Evolutionary conservation across 2,329 filamentous ascomycete genomes (phyloP).

Genomic region (Orbilia oligospora): DNA sequence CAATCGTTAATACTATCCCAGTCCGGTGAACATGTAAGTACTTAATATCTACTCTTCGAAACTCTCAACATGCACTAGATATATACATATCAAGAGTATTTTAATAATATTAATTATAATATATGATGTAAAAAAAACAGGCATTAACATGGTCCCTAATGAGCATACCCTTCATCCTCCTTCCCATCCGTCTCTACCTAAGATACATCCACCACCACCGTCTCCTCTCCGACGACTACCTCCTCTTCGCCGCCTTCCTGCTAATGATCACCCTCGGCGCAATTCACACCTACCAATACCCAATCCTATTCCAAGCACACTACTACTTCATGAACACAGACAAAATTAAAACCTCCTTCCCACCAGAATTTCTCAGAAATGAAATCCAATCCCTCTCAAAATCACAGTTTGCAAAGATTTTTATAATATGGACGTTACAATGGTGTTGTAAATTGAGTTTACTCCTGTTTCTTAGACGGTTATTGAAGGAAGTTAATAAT

Average conservation of each 20-base stretch:
- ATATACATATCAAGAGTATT: too few species aligned
- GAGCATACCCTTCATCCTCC: slow-evolving; percentile 36
- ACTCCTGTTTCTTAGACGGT: slow-evolving; percentile 30
- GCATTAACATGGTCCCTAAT: slow-evolving; percentile 42
- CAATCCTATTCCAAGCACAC: slow-evolving; percentile 36
- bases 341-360: slow-evolving; percentile 21
- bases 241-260: slow-evolving; percentile 32
- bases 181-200: slow-evolving; percentile 32
- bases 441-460: slow-evolving; percentile 35
- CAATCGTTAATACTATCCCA: slow-evolving; percentile 29
- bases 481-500: too few species aligned
- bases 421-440: slow-evolving; percentile 31
- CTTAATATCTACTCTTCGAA: too few species aligned
- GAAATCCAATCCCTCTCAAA: slow-evolving; percentile 38
- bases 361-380: slow-evolving; percentile 13
- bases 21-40: slow-evolving; percentile 37
- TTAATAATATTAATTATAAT: background rate
- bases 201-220: slow-evolving; percentile 25
- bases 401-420: slow-evolving; percentile 34
- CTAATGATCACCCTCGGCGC: slow-evolving; percentile 30
- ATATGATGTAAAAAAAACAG: background rate
- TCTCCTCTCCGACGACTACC: slow-evolving; percentile 41
- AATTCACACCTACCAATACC: slow-evolving; percentile 44
- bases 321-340: slow-evolving; percentile 15
- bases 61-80: too few species aligned